Base-by-base conservation (phyloP, 2,329 filamentous ascomycete species). In the Cladorrhinum sp. region DNA sequence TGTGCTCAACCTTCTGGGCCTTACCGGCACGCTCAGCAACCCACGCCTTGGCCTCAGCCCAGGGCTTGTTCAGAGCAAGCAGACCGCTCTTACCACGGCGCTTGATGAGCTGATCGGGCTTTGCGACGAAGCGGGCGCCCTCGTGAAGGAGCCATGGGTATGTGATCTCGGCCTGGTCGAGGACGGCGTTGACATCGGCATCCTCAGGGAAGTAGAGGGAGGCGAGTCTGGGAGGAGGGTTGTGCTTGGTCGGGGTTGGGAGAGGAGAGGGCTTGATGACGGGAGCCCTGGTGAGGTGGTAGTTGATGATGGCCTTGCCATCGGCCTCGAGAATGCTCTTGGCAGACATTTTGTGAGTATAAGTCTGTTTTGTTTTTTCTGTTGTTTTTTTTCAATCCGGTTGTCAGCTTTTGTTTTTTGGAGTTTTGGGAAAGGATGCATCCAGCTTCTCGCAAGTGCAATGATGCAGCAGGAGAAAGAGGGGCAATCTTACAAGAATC, bases 261-360 rank as follows among this genome's bases (percentile, higher is more conserved):
- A 98, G 92, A 80, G 95, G 92, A 74, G 92, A 94, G 70, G 94
- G 91, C 90, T 97, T 98, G 87, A 99, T 96, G 78, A 96, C 90
- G 69, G 92, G 89, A 71, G 95, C 92, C 76, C 95, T 90, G 72
- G 95, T 98, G 80, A 99, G 92, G 85, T 98, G 95, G 86, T 98
- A 99, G 90, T 97, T 98, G 86, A 99, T 86, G 84, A 99, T 98
- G 86, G 95, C 95, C 90, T 99, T 99, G 87, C 95, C 95, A 83
- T 99, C 95, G 85, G 94, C 94, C 86, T 99, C 95, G 85, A 90
- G 82, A 76, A 99, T 98, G 70, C 94, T 90, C 83, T 99, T 99
- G 79, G 95, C 91, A 77, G 91, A 92, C 92, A 96, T 96, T 73
- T 73, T 67, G 59, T 60, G 66, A 60, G 63, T 69, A 58, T 18